A percentile compares a stretch with the other conserved stretches of the same genome.
phyloP scores from a whole-genome alignment of 169 alveolate genomes.

The Plasmodium yoelii region DNA sequence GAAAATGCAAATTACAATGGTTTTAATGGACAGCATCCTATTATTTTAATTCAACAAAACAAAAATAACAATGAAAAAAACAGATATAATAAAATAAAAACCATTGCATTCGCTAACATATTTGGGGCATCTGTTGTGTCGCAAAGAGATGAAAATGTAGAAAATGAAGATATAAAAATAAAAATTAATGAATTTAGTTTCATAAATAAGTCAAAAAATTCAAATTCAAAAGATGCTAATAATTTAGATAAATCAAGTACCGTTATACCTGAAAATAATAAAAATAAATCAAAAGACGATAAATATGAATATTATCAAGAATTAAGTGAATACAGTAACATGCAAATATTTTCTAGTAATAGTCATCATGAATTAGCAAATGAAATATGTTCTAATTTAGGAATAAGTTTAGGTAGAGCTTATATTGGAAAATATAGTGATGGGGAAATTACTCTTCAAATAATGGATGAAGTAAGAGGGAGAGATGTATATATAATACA shows the following conservation, averaged over 20 bases:
- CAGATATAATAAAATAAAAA: slow-evolving; percentile 9
- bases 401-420: slow-evolving; percentile 84
- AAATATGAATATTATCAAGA: slow-evolving; percentile 76
- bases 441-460: slow-evolving; percentile 90
- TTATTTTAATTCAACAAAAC: slow-evolving; percentile 17
- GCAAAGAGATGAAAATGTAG: slow-evolving; percentile 43
- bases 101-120: slow-evolving; percentile 45
- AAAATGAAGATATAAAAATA: slow-evolving; percentile 35
- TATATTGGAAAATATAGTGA: slow-evolving; percentile 88
- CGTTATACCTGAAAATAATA: slow-evolving; percentile 4
- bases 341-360: slow-evolving; percentile 80
- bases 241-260: neutral
- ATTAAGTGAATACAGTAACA: slow-evolving; percentile 72
- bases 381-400: slow-evolving; percentile 84
- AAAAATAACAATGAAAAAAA: slow-evolving; percentile 33
- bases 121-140: slow-evolving; percentile 33
- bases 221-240: slow-evolving; percentile 8
- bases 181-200: slow-evolving; percentile 54
- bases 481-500: slow-evolving; percentile 89
- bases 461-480: slow-evolving; percentile 91
- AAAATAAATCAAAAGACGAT: slow-evolving; percentile 36
- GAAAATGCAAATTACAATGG: slow-evolving; percentile 37
- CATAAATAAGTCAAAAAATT: slow-evolving; percentile 27
- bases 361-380: slow-evolving; percentile 81
- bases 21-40: slow-evolving; percentile 29